Percentiles rank a stretch among this genome's conserved stretches.
These are phyloP conservation scores for Fusarium vanettenii DNA, from an alignment of 2,329 filamentous ascomycete species.

Conservation along the genomic window DNA sequence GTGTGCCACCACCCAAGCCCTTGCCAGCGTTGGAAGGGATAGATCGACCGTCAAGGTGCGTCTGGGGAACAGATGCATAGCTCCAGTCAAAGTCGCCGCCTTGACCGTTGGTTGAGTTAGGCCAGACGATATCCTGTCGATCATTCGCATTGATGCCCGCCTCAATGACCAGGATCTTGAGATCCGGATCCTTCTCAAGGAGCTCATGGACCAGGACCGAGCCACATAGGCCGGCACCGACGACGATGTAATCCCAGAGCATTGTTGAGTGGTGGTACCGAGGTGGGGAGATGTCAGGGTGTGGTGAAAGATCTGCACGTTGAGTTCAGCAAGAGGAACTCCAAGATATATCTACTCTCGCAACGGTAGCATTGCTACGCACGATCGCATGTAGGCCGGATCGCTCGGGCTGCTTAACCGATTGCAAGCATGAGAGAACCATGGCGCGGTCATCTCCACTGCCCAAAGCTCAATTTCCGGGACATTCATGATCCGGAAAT, in stretches of 20 bases:
- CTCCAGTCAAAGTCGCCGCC: constrained; percentile 48
- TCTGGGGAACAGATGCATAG: constrained; percentile 47
- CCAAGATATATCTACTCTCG: not conserved
- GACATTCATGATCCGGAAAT: not conserved
- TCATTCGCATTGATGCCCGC: constrained; percentile 48
- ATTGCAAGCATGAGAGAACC: not conserved
- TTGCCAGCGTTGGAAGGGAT: constrained; percentile 48
- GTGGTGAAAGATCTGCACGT: not conserved
- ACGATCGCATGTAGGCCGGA: not conserved
- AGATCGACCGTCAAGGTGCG: constrained; percentile 37
- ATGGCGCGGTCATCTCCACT: not conserved
- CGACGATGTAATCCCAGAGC: constrained; percentile 51
- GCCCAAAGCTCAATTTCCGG: not conserved
- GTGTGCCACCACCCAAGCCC: constrained; percentile 52
- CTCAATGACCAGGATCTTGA: constrained; percentile 53
- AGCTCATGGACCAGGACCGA: constrained; percentile 51
- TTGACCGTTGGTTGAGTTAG: constrained; percentile 43
- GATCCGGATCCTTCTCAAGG: constrained; percentile 29
- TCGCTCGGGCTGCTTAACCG: not conserved
- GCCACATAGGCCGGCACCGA: constrained; percentile 52
- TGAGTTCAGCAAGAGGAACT: not conserved
- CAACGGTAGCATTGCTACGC: not conserved
- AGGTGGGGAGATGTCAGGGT: not conserved
- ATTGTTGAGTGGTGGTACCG: not conserved
- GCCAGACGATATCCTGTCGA: constrained; percentile 41